Conservation (phyloP, 2,329 filamentous ascomycete genomes). For the Lachnellula arida region DNA sequence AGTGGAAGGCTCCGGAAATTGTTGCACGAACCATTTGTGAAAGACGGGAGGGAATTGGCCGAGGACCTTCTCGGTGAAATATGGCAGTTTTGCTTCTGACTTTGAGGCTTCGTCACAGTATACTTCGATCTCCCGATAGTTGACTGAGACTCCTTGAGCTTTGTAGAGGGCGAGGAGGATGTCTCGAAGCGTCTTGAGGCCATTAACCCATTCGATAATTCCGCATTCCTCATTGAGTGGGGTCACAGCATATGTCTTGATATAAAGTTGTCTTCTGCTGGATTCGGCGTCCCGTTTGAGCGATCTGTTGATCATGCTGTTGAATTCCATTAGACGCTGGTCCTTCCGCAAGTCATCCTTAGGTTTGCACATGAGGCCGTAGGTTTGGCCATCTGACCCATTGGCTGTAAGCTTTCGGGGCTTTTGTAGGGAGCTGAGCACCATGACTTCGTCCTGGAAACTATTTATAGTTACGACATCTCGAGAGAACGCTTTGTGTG, state of each 20-base stretch:
- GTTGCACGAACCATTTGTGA: slow-evolving; percentile 91
- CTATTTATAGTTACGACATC: slow-evolving; percentile 78
- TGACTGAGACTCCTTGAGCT: slow-evolving; percentile 62
- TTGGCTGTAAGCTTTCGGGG: slow-evolving; percentile 84
- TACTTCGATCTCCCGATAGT: slow-evolving; percentile 63
- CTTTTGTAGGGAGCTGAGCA: slow-evolving; percentile 86
- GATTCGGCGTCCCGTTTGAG: slow-evolving; percentile 88
- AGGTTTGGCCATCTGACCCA: slow-evolving; percentile 82
- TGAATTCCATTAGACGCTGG: slow-evolving; percentile 98
- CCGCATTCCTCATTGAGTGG: slow-evolving; percentile 97
- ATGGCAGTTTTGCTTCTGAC: slow-evolving; percentile 54
- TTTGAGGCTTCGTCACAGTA: slow-evolving; percentile 60
- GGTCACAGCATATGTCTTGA: slow-evolving; percentile 95
- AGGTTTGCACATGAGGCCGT: slow-evolving; percentile 91
- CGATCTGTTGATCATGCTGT: slow-evolving; percentile 93
- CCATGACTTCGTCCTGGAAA: slow-evolving; percentile 83
- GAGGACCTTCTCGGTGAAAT: slow-evolving; percentile 66
- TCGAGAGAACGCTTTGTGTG: slow-evolving; percentile 81
- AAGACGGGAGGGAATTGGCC: slow-evolving; percentile 75
- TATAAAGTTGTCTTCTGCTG: slow-evolving; percentile 84
- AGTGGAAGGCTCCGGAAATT: slow-evolving; percentile 84
- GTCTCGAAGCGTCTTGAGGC: slow-evolving; percentile 88
- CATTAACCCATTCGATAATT: slow-evolving; percentile 97
- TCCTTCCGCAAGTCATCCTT: slow-evolving; percentile 98
- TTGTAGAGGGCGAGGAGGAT: slow-evolving; percentile 78